Evolutionary conservation across 108 stramenopile species (phyloP).

Genomic region (Conticribra weissflogii): DNA sequence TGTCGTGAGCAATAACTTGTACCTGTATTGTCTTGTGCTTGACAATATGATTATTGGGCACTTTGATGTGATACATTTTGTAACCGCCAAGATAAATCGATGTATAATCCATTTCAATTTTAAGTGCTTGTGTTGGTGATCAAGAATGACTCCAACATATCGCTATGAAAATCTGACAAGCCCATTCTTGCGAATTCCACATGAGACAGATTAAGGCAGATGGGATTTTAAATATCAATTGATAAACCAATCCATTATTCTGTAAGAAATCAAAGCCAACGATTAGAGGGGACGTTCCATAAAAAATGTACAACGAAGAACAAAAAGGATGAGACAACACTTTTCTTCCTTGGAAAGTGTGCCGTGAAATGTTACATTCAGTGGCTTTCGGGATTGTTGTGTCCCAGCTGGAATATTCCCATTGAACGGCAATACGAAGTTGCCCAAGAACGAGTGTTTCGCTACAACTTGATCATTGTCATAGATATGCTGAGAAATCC

Average conservation of each 20-base stretch:
- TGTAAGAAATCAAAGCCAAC: constrained; percentile 28
- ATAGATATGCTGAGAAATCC: constrained; percentile 40
- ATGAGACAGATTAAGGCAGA: constrained; percentile 42
- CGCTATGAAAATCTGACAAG: neutral
- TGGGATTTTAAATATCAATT: constrained; percentile 37
- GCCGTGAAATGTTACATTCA: constrained; percentile 51
- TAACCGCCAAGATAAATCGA: neutral
- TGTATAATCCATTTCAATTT: neutral
- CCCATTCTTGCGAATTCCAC: neutral
- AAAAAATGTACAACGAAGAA: constrained; percentile 15
- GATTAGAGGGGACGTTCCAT: constrained; percentile 35
- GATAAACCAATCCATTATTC: constrained; percentile 13
- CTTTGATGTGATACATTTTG: constrained; percentile 36
- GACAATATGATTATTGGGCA: constrained; percentile 21
- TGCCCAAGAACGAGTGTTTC: constrained; percentile 28
- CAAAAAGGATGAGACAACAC: neutral
- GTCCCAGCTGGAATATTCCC: constrained; percentile 29
- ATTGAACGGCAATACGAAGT: constrained; percentile 18
- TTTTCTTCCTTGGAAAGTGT: constrained; percentile 34
- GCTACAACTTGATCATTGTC: constrained; percentile 45
- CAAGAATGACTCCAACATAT: neutral
- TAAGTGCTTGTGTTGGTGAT: neutral
- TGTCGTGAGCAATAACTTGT: neutral
- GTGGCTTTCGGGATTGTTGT: constrained; percentile 39
- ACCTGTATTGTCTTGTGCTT: neutral